These are phyloP conservation scores for Coemansia sp. DNA, from an alignment of 192 early-diverging fungal genomes.

Conservation along the genomic window DNA sequence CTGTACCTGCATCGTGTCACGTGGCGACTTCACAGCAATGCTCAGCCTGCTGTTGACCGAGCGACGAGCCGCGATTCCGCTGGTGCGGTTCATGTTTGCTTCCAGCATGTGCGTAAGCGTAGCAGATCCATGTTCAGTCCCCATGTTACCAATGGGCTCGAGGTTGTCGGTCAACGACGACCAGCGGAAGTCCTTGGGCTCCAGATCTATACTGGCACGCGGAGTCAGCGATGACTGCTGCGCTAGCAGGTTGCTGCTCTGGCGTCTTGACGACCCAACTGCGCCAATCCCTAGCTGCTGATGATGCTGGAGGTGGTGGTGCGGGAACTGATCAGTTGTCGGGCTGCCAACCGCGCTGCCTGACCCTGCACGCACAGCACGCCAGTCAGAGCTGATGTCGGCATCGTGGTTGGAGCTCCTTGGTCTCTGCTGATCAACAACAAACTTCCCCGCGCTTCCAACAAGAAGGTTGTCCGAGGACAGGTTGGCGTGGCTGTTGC, in stretches of 20 bases:
- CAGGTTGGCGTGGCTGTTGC: conserved; percentile 15
- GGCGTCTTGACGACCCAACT: conserved; percentile 32
- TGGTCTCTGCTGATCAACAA: conserved; percentile 17
- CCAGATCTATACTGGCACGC: conserved; percentile 50
- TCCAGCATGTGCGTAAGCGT: conserved; percentile 42
- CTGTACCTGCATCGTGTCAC: conserved; percentile 46
- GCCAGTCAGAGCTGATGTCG: conserved; percentile 44
- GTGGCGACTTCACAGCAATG: conserved; percentile 52
- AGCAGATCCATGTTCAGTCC: conserved; percentile 30
- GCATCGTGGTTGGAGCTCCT: conserved; percentile 54
- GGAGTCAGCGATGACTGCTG: conserved; percentile 42
- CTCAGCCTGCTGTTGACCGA: conserved; percentile 49
- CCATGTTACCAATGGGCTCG: conserved; percentile 46
- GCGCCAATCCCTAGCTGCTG: conserved; percentile 26
- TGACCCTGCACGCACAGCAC: conserved; percentile 17
- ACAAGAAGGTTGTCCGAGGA: conserved; percentile 26
- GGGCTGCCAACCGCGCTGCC: conserved; percentile 25
- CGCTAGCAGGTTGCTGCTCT: conserved; percentile 33
- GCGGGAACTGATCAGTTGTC: conserved; percentile 25
- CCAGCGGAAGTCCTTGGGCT: conserved; percentile 56
- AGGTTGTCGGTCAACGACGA: conserved; percentile 50
- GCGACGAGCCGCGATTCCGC: conserved; percentile 48
- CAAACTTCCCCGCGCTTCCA: conserved; percentile 18
- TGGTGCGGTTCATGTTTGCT: conserved; percentile 42
- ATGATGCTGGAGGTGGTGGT: conserved; percentile 7